Evolutionary conservation across 2,329 filamentous ascomycete genomes (phyloP).

Genomic region (Fusarium redolens): DNA sequence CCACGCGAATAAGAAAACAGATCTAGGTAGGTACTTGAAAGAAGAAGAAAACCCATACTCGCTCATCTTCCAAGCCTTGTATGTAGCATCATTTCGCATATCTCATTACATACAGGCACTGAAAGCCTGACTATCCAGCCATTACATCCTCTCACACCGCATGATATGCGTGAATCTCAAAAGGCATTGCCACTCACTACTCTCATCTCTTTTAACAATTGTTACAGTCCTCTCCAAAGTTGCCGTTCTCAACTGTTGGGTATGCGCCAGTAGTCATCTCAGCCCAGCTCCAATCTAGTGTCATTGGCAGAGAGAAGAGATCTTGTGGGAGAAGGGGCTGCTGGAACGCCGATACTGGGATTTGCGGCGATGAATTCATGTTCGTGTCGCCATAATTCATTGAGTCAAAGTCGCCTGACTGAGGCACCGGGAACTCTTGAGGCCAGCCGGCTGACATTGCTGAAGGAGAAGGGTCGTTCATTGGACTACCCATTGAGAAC

Average conservation of each 20-base stretch:
- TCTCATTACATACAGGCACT: conserved; percentile 37
- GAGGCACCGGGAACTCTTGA: conserved; percentile 55
- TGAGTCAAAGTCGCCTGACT: conserved; percentile 55
- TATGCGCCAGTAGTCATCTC: conserved; percentile 75
- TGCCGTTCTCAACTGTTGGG: conserved; percentile 72
- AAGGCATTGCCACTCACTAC: background rate
- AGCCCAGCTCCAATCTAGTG: conserved; percentile 87
- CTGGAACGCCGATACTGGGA: conserved; percentile 66
- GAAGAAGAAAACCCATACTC: conserved; percentile 13
- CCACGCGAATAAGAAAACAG: conserved; percentile 4
- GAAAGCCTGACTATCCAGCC: background rate
- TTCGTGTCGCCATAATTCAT: conserved; percentile 57
- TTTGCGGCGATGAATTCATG: conserved; percentile 51
- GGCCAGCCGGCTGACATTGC: conserved; percentile 60
- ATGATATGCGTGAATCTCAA: conserved; percentile 21
- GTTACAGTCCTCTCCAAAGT: conserved; percentile 51
- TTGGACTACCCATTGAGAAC: conserved; percentile 39
- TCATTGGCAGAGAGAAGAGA: conserved; percentile 95
- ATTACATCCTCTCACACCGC: conserved; percentile 15
- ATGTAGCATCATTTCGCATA: conserved; percentile 41
- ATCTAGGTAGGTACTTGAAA: conserved; percentile 7
- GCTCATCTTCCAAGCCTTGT: conserved; percentile 8
- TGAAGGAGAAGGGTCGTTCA: conserved; percentile 58
- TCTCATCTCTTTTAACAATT: background rate
- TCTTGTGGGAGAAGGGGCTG: conserved; percentile 93